phyloP scores from a whole-genome alignment of 345 rosid species.

The Aegle marmelos region DNA sequence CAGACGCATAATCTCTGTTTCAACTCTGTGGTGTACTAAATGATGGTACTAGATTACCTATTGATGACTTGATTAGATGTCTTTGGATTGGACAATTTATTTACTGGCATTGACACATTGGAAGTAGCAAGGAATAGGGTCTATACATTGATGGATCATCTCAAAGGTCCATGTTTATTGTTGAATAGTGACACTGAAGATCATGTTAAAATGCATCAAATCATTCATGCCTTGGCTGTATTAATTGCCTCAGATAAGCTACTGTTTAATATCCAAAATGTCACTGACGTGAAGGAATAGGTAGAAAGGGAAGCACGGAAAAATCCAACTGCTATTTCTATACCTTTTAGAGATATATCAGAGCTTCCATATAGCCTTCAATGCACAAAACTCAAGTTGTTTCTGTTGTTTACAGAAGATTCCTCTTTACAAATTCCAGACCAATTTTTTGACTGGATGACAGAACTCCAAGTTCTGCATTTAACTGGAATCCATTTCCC shows the following conservation, averaged over 20 bases:
- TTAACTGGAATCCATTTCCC: background rate
- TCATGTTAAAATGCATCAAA: slow-evolving; percentile 23
- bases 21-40: background rate
- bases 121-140: background rate
- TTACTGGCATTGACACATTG: background rate
- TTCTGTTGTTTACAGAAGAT: background rate
- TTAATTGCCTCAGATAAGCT: slow-evolving; percentile 13
- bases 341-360: background rate
- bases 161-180: background rate
- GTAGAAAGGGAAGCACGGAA: background rate
- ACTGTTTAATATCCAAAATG: background rate
- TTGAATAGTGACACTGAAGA: background rate
- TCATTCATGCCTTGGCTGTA: background rate
- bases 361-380: background rate
- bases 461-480: slow-evolving; percentile 13
- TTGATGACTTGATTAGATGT: background rate
- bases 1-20: background rate
- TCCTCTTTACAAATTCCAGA: background rate
- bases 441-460: background rate
- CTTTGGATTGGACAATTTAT: background rate
- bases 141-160: background rate
- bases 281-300: background rate
- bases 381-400: background rate
- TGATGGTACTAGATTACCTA: background rate
- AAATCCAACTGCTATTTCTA: background rate